Evolutionary conservation across 805 yeast species (phyloP), one percentile per base, ranked within the genome.

Genomic region (Lipomyces yamadae): DNA sequence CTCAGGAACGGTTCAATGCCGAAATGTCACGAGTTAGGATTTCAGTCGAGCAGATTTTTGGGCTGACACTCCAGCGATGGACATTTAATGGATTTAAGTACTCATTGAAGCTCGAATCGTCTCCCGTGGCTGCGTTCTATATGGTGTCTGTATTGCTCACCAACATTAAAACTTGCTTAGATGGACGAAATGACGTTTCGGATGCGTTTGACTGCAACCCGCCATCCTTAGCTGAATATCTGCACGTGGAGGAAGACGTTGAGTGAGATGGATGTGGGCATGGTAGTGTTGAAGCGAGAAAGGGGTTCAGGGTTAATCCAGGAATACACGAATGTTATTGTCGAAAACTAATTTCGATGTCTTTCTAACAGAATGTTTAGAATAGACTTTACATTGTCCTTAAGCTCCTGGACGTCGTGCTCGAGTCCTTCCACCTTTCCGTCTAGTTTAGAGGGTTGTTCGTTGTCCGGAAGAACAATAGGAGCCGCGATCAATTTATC

Each of bases 361-460:
- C 45, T 39, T 4, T 39, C 45, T 39, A 39, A 39, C 45, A 39
- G 45, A 39, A 10, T 4, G 37, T 34, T 34, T 34, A 39, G 45
- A 0, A 39, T 39, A 39, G 45, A 39, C 45, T 39, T 6, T 8
- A 39, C 45, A n/a, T 39, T 39, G 45, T 39, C 45, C 45, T 39
- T 39, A 39, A 39, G 45, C 45, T 39, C 45, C 45, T 39, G 45
- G 45, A 39, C n/a, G n/a, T 39, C n/a, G 45, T 39, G 11, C 45
- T 39, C 45, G 8, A 39, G 45, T n/a, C 45, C 2, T 39, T 39
- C 45, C n/a, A n/a, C 45, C 45, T 39, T 5, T 39, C 1, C n/a
- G 11, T 39, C 45, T 6, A 39, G 2, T 6, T 39, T 39, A 39
- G 11, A n/a, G 5, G 11, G 2, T 39, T 1, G 2, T 39, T 13